These are phyloP conservation scores for Curvularia verruculosa DNA, from an alignment of 2,329 filamentous ascomycete genomes.

Conservation along the genomic window DNA sequence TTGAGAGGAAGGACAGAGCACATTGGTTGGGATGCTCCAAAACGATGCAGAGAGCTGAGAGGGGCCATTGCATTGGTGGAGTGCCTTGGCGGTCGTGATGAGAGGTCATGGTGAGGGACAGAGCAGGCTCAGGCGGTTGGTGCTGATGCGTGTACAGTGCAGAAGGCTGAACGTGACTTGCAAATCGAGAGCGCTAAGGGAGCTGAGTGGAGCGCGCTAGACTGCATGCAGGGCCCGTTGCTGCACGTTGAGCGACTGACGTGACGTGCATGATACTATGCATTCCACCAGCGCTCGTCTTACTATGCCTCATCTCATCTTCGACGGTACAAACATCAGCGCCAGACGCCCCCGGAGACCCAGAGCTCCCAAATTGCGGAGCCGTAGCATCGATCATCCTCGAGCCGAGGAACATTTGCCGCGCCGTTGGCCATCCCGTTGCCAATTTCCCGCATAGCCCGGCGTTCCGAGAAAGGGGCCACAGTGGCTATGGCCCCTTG, in stretches of 20 bases:
- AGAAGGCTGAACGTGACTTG: neutral
- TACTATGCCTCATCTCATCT: conserved; percentile 1
- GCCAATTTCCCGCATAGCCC: conserved; percentile 17
- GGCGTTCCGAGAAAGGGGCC: conserved; percentile 15
- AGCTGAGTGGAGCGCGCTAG: conserved; percentile 8
- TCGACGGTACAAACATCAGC: neutral
- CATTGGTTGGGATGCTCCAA: conserved; percentile 2
- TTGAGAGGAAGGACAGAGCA: conserved; percentile 2
- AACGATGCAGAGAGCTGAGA: neutral
- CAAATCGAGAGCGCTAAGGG: conserved; percentile 7
- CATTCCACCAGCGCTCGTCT: conserved; percentile 5
- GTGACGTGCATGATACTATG: conserved; percentile 14
- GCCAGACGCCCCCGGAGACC: neutral
- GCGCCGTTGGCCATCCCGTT: conserved; percentile 9
- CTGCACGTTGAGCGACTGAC: conserved; percentile 15
- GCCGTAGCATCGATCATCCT: neutral
- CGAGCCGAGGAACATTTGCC: conserved; percentile 2
- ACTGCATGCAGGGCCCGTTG: conserved; percentile 9
- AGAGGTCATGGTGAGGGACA: too few species aligned
- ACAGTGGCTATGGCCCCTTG: conserved; percentile 9
- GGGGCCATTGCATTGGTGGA: neutral
- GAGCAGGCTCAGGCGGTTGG: neutral
- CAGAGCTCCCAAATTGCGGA: neutral
- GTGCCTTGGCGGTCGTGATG: too few species aligned
- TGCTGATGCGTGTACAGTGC: neutral